Evolutionary conservation across 129 eudicot genomes (phyloP), one percentile per base, ranked within the genome.

Genomic region (Dittrichia graveolens): DNA sequence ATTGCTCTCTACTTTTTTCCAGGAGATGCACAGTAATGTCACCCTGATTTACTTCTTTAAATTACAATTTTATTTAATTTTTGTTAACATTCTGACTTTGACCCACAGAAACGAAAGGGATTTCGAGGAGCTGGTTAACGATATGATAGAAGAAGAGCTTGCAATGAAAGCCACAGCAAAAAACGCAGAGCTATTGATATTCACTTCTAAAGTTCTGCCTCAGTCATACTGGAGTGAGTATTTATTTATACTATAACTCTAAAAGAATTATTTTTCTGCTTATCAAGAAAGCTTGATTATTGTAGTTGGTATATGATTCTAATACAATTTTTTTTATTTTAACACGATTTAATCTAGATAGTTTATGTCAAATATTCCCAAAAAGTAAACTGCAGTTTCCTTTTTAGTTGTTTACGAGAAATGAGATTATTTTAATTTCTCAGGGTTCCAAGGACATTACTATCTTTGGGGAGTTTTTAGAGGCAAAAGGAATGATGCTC

Each of bases 131-230:
- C 62, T 90, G 82, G 88, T 90, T 3, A 73, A 49, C 4, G 82
- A 87, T n/a, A 87, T 90, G 96, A 75, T 83, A 59, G 16, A 47
- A 13, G 55, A 76, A 47, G 93, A 87, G 18, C 88, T 87, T 78
- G 96, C 90, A 44, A 61, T 90, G 90, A 82, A 59, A 69, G 78
- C 82, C 42, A 8, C 31, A 14, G 8, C 83, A 12, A 48, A 34
- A 65, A 83, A 90, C 85, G 93, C 96, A 2, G 91, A 90, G 71
- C 83, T 90, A 41, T 83, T 90, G 87, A 67, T 90, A 40, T 90
- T 90, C 71, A 60, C 93, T 54, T 90, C 94, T 14, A 70, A n/a
- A 24, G 81, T 80, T 61, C 62, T 90, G 81, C 90, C 90, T 31
- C 55, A 16, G 31, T 4, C 16, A 35, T 81, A 59, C 49, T 87